These are phyloP conservation scores for Paecilomyces sp. DNA, from an alignment of 2,329 filamentous ascomycete genomes.

Conservation along the genomic window DNA sequence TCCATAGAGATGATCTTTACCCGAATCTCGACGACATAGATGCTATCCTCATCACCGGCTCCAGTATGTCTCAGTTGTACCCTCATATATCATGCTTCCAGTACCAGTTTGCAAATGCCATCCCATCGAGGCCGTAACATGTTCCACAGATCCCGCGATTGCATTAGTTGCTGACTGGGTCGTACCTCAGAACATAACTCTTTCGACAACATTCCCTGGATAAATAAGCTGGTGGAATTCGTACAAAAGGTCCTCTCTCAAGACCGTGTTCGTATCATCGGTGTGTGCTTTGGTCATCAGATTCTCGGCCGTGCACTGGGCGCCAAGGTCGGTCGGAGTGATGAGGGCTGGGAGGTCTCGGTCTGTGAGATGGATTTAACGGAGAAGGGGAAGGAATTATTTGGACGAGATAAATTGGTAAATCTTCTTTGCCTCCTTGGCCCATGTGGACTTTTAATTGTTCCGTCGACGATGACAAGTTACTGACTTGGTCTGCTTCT, in stretches of 20 bases:
- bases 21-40: constrained; percentile 69
- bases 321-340: constrained; percentile 58
- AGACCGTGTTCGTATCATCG: constrained; percentile 61
- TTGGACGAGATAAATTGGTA: constrained; percentile 58
- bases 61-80: constrained; percentile 40
- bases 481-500: neutral
- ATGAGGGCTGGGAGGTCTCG: constrained; percentile 72
- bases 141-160: neutral
- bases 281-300: constrained; percentile 83
- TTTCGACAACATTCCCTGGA: constrained; percentile 70
- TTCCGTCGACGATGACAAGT: constrained; percentile 1
- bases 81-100: neutral
- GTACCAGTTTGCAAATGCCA: neutral
- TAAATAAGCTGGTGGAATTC: constrained; percentile 64
- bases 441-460: neutral
- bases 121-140: neutral
- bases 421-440: constrained; percentile 12
- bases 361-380: constrained; percentile 64
- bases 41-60: constrained; percentile 73
- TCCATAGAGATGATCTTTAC: constrained; percentile 56
- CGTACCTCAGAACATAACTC: constrained; percentile 57
- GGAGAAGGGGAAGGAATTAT: constrained; percentile 62
- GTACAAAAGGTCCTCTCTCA: constrained; percentile 54
- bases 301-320: constrained; percentile 70
- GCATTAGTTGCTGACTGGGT: neutral